Evolutionary conservation across 345 rosid genomes (phyloP).

Genomic region (Salix caprea): DNA sequence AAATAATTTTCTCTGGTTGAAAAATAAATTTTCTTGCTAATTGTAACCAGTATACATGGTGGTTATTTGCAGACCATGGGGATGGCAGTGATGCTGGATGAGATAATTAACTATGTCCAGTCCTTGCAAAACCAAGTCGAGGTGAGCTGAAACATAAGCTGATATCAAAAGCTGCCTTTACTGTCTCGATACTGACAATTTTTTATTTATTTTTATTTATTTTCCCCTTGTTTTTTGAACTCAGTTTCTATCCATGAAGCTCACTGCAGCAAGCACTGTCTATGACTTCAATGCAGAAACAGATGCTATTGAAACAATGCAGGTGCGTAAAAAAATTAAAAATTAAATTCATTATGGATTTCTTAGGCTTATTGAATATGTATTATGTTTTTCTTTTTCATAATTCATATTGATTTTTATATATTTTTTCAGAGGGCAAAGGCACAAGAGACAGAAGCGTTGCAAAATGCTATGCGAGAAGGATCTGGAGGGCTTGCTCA

Average conservation of each 20-base stretch:
- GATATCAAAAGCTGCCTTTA: neutral
- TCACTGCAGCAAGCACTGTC: constrained; percentile 30
- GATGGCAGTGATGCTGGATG: constrained; percentile 72
- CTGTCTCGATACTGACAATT: neutral
- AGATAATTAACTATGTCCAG: constrained; percentile 65
- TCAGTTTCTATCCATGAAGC: constrained; percentile 85
- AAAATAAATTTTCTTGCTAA: neutral
- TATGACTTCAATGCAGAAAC: constrained; percentile 29
- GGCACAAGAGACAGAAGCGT: constrained; percentile 19
- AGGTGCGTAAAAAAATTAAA: neutral
- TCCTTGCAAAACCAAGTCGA: constrained; percentile 81
- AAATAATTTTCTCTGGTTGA: neutral
- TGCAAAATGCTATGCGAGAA: constrained; percentile 40
- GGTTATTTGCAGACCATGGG: constrained; percentile 52
- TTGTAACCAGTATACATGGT: neutral
- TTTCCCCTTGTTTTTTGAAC: neutral
- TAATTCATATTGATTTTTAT: neutral
- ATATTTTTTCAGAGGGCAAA: constrained; percentile 17
- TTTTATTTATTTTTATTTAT: too few species aligned
- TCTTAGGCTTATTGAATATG: neutral
- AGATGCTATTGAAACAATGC: constrained; percentile 21
- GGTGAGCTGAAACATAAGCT: constrained; percentile 32
- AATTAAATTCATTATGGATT: neutral
- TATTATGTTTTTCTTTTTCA: neutral
- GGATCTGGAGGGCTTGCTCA: constrained; percentile 6